Percentiles rank a stretch among this genome's conserved stretches.
phyloP scores from a whole-genome alignment of 768 basidiomycete species.

The Amanita rubescens region DNA sequence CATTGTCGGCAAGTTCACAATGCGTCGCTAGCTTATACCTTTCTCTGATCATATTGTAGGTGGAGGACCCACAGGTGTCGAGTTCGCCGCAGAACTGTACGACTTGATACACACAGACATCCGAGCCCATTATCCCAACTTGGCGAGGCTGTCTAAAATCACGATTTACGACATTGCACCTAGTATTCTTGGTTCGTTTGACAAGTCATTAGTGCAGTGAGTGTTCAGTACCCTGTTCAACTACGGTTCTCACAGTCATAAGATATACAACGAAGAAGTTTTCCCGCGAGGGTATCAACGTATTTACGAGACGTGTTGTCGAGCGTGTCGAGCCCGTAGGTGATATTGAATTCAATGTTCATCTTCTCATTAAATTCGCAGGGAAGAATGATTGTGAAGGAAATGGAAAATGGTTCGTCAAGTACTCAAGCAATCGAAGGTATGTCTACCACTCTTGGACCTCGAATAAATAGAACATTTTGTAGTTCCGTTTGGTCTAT shows the following conservation, averaged over 20 bases:
- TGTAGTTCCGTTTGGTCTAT: constrained; percentile 69
- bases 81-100: constrained; percentile 78
- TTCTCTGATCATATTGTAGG: constrained; percentile 27
- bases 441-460: constrained; percentile 3
- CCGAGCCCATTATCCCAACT: constrained; percentile 48
- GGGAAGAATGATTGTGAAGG: constrained; percentile 64
- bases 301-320: constrained; percentile 69
- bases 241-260: neutral
- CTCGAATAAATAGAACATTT: neutral
- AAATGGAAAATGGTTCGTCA: constrained; percentile 56
- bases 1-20: constrained; percentile 56
- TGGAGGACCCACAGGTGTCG: constrained; percentile 75
- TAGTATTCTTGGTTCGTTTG: constrained; percentile 68
- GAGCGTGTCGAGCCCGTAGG: constrained; percentile 55
- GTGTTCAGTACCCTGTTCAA: constrained; percentile 9
- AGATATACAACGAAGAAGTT: constrained; percentile 70
- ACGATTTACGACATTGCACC: constrained; percentile 80
- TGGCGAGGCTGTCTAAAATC: constrained; percentile 60
- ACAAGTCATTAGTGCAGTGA: constrained; percentile 55
- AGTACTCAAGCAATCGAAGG: constrained; percentile 1
- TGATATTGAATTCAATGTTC: neutral
- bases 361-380: constrained; percentile 16
- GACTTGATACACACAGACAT: constrained; percentile 71
- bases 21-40: neutral
- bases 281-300: constrained; percentile 63